Evolutionary conservation across 1,284 basidiomycete species (phyloP).

Genomic region (Phaffia rhodozyma): DNA sequence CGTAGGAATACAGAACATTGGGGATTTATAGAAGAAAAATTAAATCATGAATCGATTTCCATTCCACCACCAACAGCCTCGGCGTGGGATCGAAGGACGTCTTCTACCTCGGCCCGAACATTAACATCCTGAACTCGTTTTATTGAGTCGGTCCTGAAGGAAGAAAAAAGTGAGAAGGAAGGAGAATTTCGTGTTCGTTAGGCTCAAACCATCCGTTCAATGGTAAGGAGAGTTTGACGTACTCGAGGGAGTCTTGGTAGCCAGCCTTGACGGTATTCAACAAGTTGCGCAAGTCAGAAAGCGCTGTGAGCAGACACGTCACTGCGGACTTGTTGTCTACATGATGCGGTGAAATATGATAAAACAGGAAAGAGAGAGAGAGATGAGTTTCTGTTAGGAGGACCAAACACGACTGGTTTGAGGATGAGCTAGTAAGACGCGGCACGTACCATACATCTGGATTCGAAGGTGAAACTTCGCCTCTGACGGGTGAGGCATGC

Average conservation of each 20-base stretch:
- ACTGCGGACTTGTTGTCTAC: conserved; percentile 67
- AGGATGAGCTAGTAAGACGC: conserved; percentile 1
- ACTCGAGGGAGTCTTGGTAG: conserved; percentile 49
- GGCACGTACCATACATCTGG: conserved; percentile 92
- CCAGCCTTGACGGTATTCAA: conserved; percentile 54
- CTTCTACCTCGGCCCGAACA: conserved; percentile 30
- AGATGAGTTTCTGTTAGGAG: background rate
- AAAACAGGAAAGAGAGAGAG: conserved; percentile 1
- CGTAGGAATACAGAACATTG: too few relatives aligned
- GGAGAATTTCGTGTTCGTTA: background rate
- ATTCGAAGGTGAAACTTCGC: conserved; percentile 89
- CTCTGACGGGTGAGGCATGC: conserved; percentile 91
- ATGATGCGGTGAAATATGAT: background rate
- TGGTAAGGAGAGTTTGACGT: background rate
- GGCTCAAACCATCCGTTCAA: too few relatives aligned
- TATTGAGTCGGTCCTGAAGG: conserved; percentile 29
- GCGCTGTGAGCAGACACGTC: conserved; percentile 58
- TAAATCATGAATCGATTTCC: too few relatives aligned
- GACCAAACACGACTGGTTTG: background rate
- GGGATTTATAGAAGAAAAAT: too few relatives aligned
- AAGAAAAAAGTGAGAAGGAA: background rate
- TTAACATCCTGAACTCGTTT: conserved; percentile 32
- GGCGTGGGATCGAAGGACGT: conserved; percentile 26
- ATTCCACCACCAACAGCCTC: conserved; percentile 1
- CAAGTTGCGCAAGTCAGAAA: conserved; percentile 61